A percentile compares a stretch with the other conserved stretches of the same genome.
These are phyloP conservation scores for Pseudogymnoascus sp. DNA, from an alignment of 2,329 filamentous ascomycete genomes.

Conservation along the genomic window DNA sequence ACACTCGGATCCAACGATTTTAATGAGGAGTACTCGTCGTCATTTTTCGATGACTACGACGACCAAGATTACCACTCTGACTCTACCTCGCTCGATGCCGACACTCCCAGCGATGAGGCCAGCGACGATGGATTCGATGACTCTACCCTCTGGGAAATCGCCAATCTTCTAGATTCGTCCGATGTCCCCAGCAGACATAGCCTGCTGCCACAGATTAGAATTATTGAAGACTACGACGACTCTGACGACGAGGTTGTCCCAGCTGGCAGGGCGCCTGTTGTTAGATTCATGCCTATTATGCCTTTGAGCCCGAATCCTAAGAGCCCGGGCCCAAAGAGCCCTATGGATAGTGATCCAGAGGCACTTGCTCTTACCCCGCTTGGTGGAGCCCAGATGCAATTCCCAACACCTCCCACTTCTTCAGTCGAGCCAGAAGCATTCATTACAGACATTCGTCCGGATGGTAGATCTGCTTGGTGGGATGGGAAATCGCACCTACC, in stretches of 20 bases:
- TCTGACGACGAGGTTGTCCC: conserved; percentile 10
- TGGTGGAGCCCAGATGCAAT: not conserved
- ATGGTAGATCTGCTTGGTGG: not conserved
- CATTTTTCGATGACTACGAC: conserved; percentile 56
- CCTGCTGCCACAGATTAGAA: conserved; percentile 34
- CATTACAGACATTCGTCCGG: not conserved
- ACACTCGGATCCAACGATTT: conserved; percentile 1
- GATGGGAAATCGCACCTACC: conserved; percentile 20
- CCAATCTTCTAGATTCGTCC: conserved; percentile 48
- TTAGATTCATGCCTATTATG: conserved; percentile 13
- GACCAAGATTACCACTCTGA: conserved; percentile 27
- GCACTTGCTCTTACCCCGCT: not conserved
- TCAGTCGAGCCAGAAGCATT: not conserved
- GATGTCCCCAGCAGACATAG: conserved; percentile 47
- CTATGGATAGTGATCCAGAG: conserved; percentile 8
- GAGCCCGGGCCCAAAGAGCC: conserved; percentile 14
- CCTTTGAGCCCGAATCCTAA: conserved; percentile 18
- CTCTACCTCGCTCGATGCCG: conserved; percentile 11
- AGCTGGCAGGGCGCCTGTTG: not conserved
- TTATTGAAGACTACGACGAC: conserved; percentile 15
- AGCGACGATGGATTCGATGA: conserved; percentile 54
- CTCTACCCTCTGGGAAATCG: conserved; percentile 58
- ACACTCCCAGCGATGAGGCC: conserved; percentile 19
- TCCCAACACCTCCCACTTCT: not conserved
- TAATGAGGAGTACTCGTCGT: conserved; percentile 28